phyloP scores from a whole-genome alignment of 768 basidiomycete species.

The Psilocybe cyanescens region DNA sequence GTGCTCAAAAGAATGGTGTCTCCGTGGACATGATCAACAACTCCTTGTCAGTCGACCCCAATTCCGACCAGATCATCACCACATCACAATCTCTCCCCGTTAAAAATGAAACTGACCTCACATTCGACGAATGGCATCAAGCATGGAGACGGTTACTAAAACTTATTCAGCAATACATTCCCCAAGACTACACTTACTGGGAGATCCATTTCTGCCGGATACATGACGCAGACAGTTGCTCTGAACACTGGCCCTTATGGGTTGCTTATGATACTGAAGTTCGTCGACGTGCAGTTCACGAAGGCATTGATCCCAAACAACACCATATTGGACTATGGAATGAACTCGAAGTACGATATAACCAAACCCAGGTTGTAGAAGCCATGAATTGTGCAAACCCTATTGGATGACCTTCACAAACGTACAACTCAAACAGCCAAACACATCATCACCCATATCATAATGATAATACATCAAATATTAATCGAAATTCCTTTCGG shows the following conservation, averaged over 20 bases:
- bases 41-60: neutral
- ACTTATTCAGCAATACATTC: slow-evolving; percentile 15
- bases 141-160: slow-evolving; percentile 20
- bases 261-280: slow-evolving; percentile 20
- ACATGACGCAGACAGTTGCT: slow-evolving; percentile 1
- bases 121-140: slow-evolving; percentile 27
- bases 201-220: slow-evolving; percentile 17
- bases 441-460: neutral
- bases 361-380: neutral
- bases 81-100: slow-evolving; percentile 9
- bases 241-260: slow-evolving; percentile 16
- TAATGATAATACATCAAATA: neutral
- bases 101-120: slow-evolving; percentile 15
- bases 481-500: neutral
- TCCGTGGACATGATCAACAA: neutral
- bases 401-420: neutral
- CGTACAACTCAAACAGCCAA: neutral
- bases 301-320: slow-evolving; percentile 6
- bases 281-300: slow-evolving; percentile 4
- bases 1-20: neutral
- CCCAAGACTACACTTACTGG: slow-evolving; percentile 16
- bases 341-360: slow-evolving; percentile 7
- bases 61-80: slow-evolving; percentile 8
- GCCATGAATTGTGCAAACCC: neutral
- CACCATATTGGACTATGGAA: slow-evolving; percentile 17